Conservation (phyloP, 306 rosid species). For the Hippophae tibetana region DNA sequence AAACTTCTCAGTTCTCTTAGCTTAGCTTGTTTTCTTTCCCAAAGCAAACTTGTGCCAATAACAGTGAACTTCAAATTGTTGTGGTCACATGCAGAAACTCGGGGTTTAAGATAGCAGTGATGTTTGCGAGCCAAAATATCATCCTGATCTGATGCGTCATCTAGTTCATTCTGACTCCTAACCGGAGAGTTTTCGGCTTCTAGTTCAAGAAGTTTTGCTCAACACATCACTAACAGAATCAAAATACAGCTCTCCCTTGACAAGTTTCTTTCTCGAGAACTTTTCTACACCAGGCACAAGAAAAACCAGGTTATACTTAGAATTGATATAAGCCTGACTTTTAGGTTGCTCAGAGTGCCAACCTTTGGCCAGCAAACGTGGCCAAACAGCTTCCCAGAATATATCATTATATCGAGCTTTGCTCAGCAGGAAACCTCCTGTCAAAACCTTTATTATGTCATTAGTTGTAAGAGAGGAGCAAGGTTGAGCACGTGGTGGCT, state of each 20-base stretch:
- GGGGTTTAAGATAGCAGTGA: conserved; percentile 62
- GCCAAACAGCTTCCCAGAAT: conserved; percentile 94
- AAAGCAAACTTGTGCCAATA: conserved; percentile 47
- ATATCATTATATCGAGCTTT: conserved; percentile 59
- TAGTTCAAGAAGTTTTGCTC: conserved; percentile 62
- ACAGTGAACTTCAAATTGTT: conserved; percentile 36
- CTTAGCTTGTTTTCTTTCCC: conserved; percentile 31
- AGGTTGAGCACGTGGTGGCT: conserved; percentile 35
- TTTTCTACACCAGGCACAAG: conserved; percentile 63
- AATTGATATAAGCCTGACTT: conserved; percentile 40
- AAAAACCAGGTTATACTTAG: conserved; percentile 47
- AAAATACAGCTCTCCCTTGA: conserved; percentile 64
- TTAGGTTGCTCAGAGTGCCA: conserved; percentile 77
- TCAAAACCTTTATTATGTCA: conserved; percentile 50
- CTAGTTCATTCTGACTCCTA: conserved; percentile 31
- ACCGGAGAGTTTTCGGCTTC: conserved; percentile 40
- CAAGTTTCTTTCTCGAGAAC: conserved; percentile 59
- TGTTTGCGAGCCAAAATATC: conserved; percentile 31
- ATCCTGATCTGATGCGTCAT: conserved; percentile 37
- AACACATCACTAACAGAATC: conserved; percentile 71
- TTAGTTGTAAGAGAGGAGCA: conserved; percentile 52
- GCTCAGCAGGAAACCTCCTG: conserved; percentile 60
- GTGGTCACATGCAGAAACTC: conserved; percentile 25
- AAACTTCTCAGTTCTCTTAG: conserved; percentile 34
- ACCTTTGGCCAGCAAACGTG: conserved; percentile 71